These are phyloP conservation scores for Panicum hallii DNA, from an alignment of 202 grass and related monocot genomes.

Conservation along the genomic window DNA sequence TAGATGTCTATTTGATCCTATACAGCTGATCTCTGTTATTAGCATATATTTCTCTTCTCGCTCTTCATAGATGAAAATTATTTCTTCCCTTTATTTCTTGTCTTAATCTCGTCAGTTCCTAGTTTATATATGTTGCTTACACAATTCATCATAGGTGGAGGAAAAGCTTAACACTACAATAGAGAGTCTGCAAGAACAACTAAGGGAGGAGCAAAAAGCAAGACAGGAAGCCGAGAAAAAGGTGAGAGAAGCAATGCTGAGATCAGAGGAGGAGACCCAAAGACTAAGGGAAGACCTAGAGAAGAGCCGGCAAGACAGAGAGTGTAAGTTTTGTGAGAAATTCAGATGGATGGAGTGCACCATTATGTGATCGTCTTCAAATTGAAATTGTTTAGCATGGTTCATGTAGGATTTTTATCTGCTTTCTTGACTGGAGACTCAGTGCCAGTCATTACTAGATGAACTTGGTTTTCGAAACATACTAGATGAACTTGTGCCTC, in stretches of 20 bases:
- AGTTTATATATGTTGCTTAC: background rate
- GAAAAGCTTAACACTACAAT: constrained; percentile 58
- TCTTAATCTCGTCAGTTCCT: background rate
- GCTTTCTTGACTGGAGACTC: background rate
- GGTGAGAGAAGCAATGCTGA: constrained; percentile 26
- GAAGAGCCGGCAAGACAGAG: constrained; percentile 43
- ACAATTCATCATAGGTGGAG: constrained; percentile 52
- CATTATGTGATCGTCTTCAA: constrained; percentile 1
- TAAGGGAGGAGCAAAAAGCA: constrained; percentile 56
- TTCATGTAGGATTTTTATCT: background rate
- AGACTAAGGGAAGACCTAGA: constrained; percentile 37
- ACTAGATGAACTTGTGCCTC: background rate
- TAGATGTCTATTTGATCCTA: background rate
- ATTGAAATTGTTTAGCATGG: background rate
- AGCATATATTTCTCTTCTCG: background rate
- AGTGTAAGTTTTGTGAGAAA: constrained; percentile 24
- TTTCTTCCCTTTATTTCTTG: background rate
- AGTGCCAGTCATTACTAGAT: background rate
- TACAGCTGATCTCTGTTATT: background rate
- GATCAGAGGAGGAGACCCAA: constrained; percentile 46
- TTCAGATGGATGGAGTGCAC: constrained; percentile 18
- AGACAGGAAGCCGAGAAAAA: constrained; percentile 49
- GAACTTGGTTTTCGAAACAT: background rate
- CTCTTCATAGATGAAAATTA: background rate
- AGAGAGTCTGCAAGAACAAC: constrained; percentile 54